These are phyloP conservation scores for Solanum piurae DNA, from an alignment of 257 asterid genomes.

Conservation along the genomic window DNA sequence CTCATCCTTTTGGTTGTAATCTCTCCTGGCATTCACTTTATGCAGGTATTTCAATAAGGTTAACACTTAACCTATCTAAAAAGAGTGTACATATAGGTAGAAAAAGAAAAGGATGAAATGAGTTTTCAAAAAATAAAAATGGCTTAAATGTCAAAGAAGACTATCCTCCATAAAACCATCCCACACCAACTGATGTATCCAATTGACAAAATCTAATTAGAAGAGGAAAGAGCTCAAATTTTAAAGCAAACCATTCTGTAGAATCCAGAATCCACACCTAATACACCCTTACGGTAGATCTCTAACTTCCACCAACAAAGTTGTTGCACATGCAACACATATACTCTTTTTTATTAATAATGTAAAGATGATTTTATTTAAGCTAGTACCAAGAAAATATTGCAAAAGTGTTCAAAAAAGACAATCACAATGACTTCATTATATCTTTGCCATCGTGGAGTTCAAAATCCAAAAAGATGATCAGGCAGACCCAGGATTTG, in stretches of 20 bases:
- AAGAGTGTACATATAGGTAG: neutral
- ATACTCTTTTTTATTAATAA: neutral
- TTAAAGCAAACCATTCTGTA: neutral
- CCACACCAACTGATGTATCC: neutral
- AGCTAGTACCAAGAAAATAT: neutral
- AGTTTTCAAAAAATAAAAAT: neutral
- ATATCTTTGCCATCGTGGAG: neutral
- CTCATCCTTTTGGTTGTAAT: neutral
- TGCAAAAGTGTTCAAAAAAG: neutral
- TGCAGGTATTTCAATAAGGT: neutral
- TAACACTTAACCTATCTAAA: neutral
- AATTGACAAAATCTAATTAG: neutral
- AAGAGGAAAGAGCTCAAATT: neutral
- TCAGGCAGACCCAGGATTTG: neutral
- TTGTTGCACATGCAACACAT: neutral
- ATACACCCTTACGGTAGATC: neutral
- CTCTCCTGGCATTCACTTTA: neutral
- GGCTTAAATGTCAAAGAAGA: neutral
- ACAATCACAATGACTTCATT: neutral
- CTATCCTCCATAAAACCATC: neutral
- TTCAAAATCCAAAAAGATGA: neutral
- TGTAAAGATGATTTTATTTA: neutral
- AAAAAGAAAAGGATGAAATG: neutral
- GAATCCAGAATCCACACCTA: neutral
- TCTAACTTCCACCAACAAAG: neutral